Evolutionary conservation across 2,329 filamentous ascomycete genomes (phyloP).

Genomic region (Cladobotryum mycophilum): DNA sequence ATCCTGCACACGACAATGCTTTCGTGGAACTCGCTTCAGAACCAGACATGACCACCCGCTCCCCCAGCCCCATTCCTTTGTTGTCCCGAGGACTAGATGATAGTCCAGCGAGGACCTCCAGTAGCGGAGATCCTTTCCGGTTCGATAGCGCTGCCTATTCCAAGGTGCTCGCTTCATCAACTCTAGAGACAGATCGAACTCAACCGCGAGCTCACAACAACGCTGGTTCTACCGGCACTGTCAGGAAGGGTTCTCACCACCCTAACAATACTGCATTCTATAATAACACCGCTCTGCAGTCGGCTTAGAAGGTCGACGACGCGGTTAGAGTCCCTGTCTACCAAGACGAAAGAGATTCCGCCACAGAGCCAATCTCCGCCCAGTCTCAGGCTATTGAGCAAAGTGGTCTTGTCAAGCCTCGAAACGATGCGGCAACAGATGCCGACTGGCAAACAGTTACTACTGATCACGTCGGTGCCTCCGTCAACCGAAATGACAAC

Average conservation of each 20-base stretch:
- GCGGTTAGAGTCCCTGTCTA: conserved; percentile 30
- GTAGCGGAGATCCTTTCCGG: conserved; percentile 38
- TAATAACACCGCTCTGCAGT: conserved; percentile 30
- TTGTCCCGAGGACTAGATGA: background rate
- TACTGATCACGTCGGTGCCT: conserved; percentile 22
- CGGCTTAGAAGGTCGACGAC: conserved; percentile 36
- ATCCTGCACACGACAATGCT: background rate
- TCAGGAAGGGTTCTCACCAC: background rate
- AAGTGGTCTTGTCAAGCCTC: conserved; percentile 10
- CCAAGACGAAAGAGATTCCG: conserved; percentile 10
- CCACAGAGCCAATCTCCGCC: background rate
- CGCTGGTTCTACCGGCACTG: background rate
- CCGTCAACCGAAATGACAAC: conserved; percentile 17
- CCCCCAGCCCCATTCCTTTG: background rate
- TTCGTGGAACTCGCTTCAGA: background rate
- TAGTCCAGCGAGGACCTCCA: conserved; percentile 25
- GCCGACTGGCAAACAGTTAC: conserved; percentile 34
- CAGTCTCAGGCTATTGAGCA: background rate
- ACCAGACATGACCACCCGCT: background rate
- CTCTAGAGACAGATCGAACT: conserved; percentile 29
- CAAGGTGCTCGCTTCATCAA: conserved; percentile 30
- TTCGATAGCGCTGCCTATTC: conserved; percentile 37
- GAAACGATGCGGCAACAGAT: conserved; percentile 17
- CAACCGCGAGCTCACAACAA: conserved; percentile 13
- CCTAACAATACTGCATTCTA: conserved; percentile 25